A percentile compares a stretch with the other conserved stretches of the same genome.
Evolutionary conservation across 768 basidiomycete species (phyloP).

Genomic region (Harrya chromipes): DNA sequence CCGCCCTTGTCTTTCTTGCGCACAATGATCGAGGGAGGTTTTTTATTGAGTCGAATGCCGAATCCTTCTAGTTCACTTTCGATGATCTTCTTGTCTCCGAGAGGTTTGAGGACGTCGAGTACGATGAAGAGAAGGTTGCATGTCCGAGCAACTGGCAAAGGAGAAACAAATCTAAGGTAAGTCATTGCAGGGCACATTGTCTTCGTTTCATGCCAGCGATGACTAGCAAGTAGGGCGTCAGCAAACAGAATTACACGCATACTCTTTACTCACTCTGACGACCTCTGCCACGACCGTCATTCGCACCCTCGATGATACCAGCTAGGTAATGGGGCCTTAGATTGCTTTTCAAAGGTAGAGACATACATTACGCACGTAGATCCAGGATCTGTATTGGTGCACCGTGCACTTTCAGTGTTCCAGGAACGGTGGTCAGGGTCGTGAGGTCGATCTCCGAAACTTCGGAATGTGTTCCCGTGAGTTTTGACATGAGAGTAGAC

Average conservation of each 20-base stretch:
- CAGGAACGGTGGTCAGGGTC: constrained; percentile 91
- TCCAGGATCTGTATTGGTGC: constrained; percentile 95
- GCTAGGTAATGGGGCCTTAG: constrained; percentile 42
- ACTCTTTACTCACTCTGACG: constrained; percentile 66
- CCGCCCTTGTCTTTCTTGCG: constrained; percentile 88
- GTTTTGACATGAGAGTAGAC: constrained; percentile 93
- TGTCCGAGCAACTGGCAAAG: constrained; percentile 79
- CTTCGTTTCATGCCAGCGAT: constrained; percentile 65
- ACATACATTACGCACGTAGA: constrained; percentile 57
- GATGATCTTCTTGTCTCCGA: constrained; percentile 90
- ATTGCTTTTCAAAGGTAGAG: background rate
- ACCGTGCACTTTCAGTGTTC: constrained; percentile 91
- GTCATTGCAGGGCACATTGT: constrained; percentile 4
- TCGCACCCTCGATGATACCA: constrained; percentile 98
- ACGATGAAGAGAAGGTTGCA: constrained; percentile 99
- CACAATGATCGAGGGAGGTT: constrained; percentile 81
- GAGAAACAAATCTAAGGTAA: constrained; percentile 2
- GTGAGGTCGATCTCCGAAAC: constrained; percentile 97
- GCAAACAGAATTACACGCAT: constrained; percentile 18
- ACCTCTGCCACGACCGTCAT: constrained; percentile 94
- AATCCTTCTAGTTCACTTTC: constrained; percentile 97
- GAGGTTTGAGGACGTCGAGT: constrained; percentile 96
- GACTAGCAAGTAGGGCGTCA: constrained; percentile 37
- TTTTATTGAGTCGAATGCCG: constrained; percentile 94
- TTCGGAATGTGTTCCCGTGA: constrained; percentile 96